These are phyloP conservation scores for Trametes pubescens DNA, from an alignment of 1,284 basidiomycete species.

Conservation along the genomic window DNA sequence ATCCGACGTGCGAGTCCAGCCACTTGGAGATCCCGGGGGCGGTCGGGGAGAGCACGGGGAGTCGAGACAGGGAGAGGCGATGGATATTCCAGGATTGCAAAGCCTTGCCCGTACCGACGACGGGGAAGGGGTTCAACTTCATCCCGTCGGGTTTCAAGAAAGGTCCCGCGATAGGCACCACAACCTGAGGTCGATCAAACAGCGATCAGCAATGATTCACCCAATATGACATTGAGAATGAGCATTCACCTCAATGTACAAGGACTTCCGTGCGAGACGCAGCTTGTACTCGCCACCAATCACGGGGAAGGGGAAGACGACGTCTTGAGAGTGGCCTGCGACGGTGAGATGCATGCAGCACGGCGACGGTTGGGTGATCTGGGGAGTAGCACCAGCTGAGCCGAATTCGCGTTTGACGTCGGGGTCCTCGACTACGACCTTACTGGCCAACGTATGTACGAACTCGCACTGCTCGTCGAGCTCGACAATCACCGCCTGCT, in stretches of 20 bases:
- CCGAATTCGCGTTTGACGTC: constrained; percentile 37
- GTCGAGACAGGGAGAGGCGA: constrained; percentile 48
- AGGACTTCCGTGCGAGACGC: constrained; percentile 59
- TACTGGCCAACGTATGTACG: constrained; percentile 35
- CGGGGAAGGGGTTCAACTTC: constrained; percentile 46
- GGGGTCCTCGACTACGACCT: constrained; percentile 38
- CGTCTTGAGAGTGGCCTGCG: constrained; percentile 33
- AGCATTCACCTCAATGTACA: constrained; percentile 60
- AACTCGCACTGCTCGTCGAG: constrained; percentile 41
- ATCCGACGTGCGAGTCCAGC: constrained; percentile 44
- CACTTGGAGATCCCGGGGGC: constrained; percentile 33
- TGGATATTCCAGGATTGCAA: constrained; percentile 51
- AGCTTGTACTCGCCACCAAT: constrained; percentile 44
- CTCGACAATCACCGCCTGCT: neutral
- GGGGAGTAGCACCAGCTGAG: constrained; percentile 35
- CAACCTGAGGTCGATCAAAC: constrained; percentile 47
- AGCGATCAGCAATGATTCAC: constrained; percentile 47
- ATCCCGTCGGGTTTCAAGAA: constrained; percentile 36
- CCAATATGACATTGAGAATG: no score
- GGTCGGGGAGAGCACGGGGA: constrained; percentile 43
- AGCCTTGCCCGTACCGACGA: constrained; percentile 29
- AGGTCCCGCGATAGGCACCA: constrained; percentile 37
- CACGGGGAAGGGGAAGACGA: constrained; percentile 47
- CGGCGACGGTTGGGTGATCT: constrained; percentile 43
- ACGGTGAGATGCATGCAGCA: constrained; percentile 44